phyloP scores from a whole-genome alignment of 768 basidiomycete genomes.

The Phaeotremella skinneri region DNA sequence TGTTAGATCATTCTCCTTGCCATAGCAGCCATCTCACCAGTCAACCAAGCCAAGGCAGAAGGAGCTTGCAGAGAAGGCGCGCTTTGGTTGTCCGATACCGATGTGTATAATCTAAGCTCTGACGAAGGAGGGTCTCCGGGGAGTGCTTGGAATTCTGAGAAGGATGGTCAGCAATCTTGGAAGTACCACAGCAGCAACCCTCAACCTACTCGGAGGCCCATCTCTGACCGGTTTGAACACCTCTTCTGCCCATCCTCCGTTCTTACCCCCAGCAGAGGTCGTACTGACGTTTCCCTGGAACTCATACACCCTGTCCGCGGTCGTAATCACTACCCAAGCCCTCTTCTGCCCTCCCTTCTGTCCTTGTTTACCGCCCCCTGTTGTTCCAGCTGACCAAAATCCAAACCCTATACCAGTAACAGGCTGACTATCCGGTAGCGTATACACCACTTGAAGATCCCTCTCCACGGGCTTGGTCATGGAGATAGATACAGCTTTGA shows the following conservation, averaged over 20 bases:
- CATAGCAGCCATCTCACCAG: slow-evolving; percentile 58
- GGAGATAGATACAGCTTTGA: slow-evolving; percentile 60
- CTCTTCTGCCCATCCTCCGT: slow-evolving; percentile 65
- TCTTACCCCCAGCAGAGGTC: slow-evolving; percentile 67
- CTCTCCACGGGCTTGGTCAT: slow-evolving; percentile 47
- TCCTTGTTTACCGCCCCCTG: slow-evolving; percentile 56
- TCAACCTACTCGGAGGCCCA: slow-evolving; percentile 69
- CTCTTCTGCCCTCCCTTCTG: slow-evolving; percentile 55
- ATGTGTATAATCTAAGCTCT: slow-evolving; percentile 75
- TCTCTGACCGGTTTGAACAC: slow-evolving; percentile 75
- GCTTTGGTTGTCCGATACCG: slow-evolving; percentile 59
- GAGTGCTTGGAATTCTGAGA: slow-evolving; percentile 80
- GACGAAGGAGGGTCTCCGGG: slow-evolving; percentile 74
- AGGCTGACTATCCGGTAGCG: slow-evolving; percentile 72
- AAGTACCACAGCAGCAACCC: background rate
- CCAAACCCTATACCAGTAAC: slow-evolving; percentile 84
- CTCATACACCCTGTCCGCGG: slow-evolving; percentile 84
- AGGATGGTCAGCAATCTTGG: background rate
- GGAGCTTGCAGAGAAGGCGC: slow-evolving; percentile 59
- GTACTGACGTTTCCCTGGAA: slow-evolving; percentile 54
- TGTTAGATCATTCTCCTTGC: slow-evolving; percentile 1
- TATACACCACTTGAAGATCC: slow-evolving; percentile 51
- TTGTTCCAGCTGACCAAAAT: slow-evolving; percentile 52
- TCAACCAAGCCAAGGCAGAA: slow-evolving; percentile 83
- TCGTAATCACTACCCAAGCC: slow-evolving; percentile 73